Base-by-base conservation (phyloP, 805 yeast species). In the Barnettozyma siamensis region DNA sequence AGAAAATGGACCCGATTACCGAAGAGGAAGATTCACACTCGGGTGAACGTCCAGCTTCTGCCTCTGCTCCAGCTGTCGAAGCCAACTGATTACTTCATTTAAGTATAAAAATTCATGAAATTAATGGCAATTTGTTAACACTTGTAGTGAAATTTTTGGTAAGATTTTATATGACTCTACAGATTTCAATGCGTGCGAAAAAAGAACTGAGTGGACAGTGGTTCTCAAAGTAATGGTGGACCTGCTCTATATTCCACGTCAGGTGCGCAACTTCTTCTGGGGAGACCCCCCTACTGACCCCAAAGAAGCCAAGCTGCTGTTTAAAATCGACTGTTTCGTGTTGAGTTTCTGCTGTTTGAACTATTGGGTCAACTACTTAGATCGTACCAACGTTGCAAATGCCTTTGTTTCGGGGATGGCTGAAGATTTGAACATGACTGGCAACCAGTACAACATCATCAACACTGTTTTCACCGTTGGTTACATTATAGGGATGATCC, bases 321-420 rank as follows among this genome's bases (percentile, higher is more conserved):
- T 54, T 40, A 54, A 54, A 37, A 51, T 54, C 29, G 58, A 54
- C 37, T 52, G 58, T 43, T 52, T 53, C 35, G 58, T 54, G 11
- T 39, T 54, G 10, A 41, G 49, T 15, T 54, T 49, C 32, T 49
- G 54, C 26, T 48, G 53, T 19, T 43, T 54, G 16, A 41, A 34
- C 18, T 54, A 50, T 35, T 54, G 58, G 59, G 64, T 68, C 43
- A 79, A 78, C 48, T 79, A 77, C 54, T 66, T 80, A 26, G 85
- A 79, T 57, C 66, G 80, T 50, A 64, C 74, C 12, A 78, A 77
- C 41, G 58, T 76, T 32, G 61, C 72, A 26, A 72, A 75, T 50
- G 84, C 86, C 2, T 80, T 79, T 53, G 80, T 78, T n/a, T 69
- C 78, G 10, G 86, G 86, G 9, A 75, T 80, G 83, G 69, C 75